Evolutionary conservation across 805 yeast species (phyloP), one percentile per base, ranked within the genome.

Genomic region (Diddensiella santjacobensis): DNA sequence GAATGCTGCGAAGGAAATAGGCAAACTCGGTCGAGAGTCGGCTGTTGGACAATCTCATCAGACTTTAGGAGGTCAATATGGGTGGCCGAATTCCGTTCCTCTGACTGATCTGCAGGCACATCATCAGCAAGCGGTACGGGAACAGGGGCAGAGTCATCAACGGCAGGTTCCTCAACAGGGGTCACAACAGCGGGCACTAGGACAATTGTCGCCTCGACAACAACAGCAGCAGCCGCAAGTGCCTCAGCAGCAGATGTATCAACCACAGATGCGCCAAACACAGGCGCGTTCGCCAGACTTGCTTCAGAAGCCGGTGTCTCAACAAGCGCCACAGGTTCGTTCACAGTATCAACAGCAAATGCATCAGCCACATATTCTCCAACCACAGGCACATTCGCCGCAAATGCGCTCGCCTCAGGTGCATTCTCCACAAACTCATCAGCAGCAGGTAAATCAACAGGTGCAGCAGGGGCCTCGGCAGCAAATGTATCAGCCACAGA

Each of bases 161-260:
- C 20, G 19, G 11, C 40, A 36, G 20, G n/a, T 5, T 5, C 20
- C 18, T n/a, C n/a, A n/a, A n/a, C n/a, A n/a, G n/a, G n/a, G n/a
- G n/a, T n/a, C n/a, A n/a, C n/a, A n/a, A 8, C 13, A n/a, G 22
- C 22, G 18, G 19, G 2, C 41, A 15, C 8, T n/a, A 37, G 20
- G 13, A 17, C 31, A 29, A 19, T 4, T 10, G 39, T 30, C 11
- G 20, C 45, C 19, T 17, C 31, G 18, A 22, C 38, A 30, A 3
- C 45, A 6, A 8, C 45, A 30, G 15, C 45, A 29, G n/a, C 39
- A 30, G 5, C 39, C 15, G 33, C 4, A 4, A 15, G 3, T 30
- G 6, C 39, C 13, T 3, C 45, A 42, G 3, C 45, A 4, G 29
- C 45, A 42, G 18, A 19, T 11, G 42, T 17, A 18, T 19, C 45